Base-by-base conservation (phyloP, 441 rosid species). In the Jatropha multifida region DNA sequence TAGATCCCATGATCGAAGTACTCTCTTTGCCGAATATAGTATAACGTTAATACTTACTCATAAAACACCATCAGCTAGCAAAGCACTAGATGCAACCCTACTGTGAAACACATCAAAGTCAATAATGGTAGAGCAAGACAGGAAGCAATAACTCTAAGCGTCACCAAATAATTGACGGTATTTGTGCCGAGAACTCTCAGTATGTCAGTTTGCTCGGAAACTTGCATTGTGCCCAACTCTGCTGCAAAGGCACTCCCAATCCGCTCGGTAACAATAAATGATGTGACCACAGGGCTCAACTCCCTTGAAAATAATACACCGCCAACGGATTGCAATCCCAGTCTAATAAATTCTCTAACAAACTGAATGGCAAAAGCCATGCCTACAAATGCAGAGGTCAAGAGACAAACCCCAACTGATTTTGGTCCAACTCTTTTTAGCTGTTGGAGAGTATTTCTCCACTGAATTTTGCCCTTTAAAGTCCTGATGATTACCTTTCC, bases 341-440 rank as follows among this genome's bases (percentile, higher is more conserved):
- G 75, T 59, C 90, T 84, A 17, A 89, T 90, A 79, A 92, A 92
- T 81, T 92, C 93, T 79, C 97, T 82, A 9, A 92, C 94, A 73
- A 92, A 92, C 76, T 92, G 97, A 81, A 90, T 90, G 1, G 94
- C 88, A 77, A 92, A 92, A 52, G 94, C 97, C 97, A 90, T 92
- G n/a, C 97, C 94, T 54, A 92, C 93, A 78, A 90, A 92, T 12
- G 94, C 90, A 0, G 97, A 81, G n/a, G 97, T 92, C 65, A 92
- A 80, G 74, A 90, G 94, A 51, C 97, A 92, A 60, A 92, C 93
- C 71, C 97, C 97, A 3, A 92, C 89, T 4, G 97, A 92, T 77
- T 54, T 88, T 0, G 94, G 97, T 23, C 97, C 93, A 5, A 88
- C 92, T 83, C 94, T 88, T 82, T 92, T 93, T 59, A 92, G 81